phyloP scores from a whole-genome alignment of 139 green algal species.

The Chlamydomonas asymmetrica region DNA sequence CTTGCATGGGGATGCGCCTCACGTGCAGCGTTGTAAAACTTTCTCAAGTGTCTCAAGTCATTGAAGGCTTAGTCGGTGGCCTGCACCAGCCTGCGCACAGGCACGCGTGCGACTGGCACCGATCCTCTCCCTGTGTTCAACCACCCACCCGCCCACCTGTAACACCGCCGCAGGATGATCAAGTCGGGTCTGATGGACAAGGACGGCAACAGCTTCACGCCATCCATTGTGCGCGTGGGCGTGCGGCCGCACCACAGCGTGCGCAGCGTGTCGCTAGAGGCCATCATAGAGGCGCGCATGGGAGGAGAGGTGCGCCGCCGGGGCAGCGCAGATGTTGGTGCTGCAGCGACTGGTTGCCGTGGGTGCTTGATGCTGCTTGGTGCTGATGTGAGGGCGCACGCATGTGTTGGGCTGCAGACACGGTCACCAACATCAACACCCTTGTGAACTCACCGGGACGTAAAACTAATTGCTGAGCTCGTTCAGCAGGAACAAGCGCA shows the following conservation, averaged over 20 bases:
- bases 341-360: too few relatives aligned
- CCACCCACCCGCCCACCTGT: not conserved
- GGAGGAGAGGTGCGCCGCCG: conserved; percentile 6
- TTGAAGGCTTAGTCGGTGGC: too few relatives aligned
- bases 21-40: not conserved
- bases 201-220: conserved; percentile 54
- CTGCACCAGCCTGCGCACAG: too few relatives aligned
- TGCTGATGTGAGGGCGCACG: not conserved
- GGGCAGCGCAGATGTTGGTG: too few relatives aligned
- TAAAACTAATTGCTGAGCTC: too few relatives aligned
- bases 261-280: conserved; percentile 63
- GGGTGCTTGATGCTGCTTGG: not conserved
- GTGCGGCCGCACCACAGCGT: conserved; percentile 79
- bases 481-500: too few relatives aligned
- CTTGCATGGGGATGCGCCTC: not conserved
- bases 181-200: conserved; percentile 65
- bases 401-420: too few relatives aligned
- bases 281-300: conserved; percentile 57
- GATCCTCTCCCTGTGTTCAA: too few relatives aligned
- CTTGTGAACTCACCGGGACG: too few relatives aligned
- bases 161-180: conserved; percentile 19
- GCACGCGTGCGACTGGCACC: too few relatives aligned
- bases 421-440: too few relatives aligned
- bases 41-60: too few relatives aligned
- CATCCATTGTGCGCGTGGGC: conserved; percentile 76